Conservation (phyloP, 495 filamentous ascomycete species). For the Neurospora tetraspora region DNA sequence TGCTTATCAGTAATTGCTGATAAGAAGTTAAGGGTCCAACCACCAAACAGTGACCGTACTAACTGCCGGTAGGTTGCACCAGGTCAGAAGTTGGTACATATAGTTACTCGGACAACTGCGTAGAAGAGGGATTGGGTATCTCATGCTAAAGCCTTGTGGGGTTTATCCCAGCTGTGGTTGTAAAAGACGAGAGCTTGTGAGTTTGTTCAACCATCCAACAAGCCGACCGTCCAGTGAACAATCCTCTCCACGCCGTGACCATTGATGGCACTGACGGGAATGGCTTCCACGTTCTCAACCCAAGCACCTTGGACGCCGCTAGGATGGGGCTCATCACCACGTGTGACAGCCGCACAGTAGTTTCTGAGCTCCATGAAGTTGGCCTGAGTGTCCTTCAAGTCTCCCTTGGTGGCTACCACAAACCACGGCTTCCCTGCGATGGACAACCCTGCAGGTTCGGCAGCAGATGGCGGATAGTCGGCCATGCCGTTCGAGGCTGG, state of each 20-base stretch:
- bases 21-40: neutral
- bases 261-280: conserved; percentile 83
- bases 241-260: conserved; percentile 75
- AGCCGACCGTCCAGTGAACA: conserved; percentile 62
- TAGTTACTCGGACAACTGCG: neutral
- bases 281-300: conserved; percentile 52
- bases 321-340: conserved; percentile 54
- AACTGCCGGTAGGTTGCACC: neutral
- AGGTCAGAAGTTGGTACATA: neutral
- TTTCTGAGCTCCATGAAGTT: conserved; percentile 60
- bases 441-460: conserved; percentile 35
- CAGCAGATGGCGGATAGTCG: conserved; percentile 18
- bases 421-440: conserved; percentile 92
- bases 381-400: conserved; percentile 65
- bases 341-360: conserved; percentile 54
- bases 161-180: neutral
- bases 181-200: neutral
- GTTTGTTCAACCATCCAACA: conserved; percentile 45
- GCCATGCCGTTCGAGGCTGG: conserved; percentile 24
- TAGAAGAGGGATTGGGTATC: neutral
- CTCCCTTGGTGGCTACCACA: conserved; percentile 91
- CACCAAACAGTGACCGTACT: neutral
- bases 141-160: neutral
- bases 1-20: neutral
- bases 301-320: conserved; percentile 57